A percentile compares a stretch with the other conserved stretches of the same genome.
phyloP scores from a whole-genome alignment of 31 red algal species.

The Bonnemaisonia californica region DNA sequence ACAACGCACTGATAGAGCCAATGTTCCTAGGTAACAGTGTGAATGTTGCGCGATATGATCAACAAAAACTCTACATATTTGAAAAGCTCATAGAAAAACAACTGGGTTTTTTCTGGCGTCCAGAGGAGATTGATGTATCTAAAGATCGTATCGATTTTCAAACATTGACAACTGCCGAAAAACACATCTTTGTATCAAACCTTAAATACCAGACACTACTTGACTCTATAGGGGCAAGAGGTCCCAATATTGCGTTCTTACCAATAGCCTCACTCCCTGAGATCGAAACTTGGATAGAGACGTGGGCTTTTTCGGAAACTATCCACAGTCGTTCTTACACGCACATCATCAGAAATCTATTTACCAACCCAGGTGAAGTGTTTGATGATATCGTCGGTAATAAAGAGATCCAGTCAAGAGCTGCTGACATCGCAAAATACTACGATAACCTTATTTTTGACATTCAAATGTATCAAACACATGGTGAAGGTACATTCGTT shows the following conservation, averaged over 20 bases:
- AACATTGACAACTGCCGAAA: not conserved
- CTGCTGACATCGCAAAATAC: not conserved
- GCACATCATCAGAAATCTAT: constrained; percentile 21
- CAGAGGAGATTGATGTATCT: constrained; percentile 12
- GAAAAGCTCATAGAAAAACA: constrained; percentile 17
- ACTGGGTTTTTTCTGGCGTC: constrained; percentile 28
- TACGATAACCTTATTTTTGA: constrained; percentile 9
- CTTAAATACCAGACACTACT: constrained; percentile 17
- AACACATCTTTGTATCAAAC: constrained; percentile 12
- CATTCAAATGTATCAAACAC: not conserved
- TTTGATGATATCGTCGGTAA: constrained; percentile 12
- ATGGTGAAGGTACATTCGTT: not conserved
- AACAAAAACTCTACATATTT: constrained; percentile 13
- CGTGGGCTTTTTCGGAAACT: constrained; percentile 13
- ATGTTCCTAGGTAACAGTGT: constrained; percentile 19
- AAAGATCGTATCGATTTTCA: not conserved
- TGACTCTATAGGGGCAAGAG: constrained; percentile 12
- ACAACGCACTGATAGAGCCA: too few relatives aligned
- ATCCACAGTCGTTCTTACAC: constrained; percentile 16
- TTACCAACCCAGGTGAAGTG: constrained; percentile 9
- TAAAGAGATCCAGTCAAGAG: not conserved
- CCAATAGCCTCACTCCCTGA: constrained; percentile 4
- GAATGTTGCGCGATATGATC: constrained; percentile 16
- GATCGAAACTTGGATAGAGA: constrained; percentile 22
- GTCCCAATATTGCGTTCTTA: not conserved